Evolutionary conservation across 331 rosid species (phyloP).

Genomic region (Telfairia occidentalis): DNA sequence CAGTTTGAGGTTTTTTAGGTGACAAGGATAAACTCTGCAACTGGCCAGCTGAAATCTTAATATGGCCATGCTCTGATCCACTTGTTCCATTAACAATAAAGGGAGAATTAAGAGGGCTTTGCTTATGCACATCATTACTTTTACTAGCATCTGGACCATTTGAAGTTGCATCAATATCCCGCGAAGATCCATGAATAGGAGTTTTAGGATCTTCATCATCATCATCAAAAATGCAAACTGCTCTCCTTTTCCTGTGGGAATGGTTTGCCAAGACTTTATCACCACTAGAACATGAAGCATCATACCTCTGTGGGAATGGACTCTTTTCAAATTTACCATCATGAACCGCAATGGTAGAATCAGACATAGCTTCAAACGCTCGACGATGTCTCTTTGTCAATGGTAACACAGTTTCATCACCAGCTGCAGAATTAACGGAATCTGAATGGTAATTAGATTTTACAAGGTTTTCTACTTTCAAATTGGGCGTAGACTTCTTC

Average conservation of each 20-base stretch:
- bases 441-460: constrained; percentile 29
- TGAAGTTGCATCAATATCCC: constrained; percentile 35
- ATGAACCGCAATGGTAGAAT: constrained; percentile 30
- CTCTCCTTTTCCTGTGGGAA: constrained; percentile 53
- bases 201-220: constrained; percentile 77
- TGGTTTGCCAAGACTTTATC: constrained; percentile 22
- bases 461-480: constrained; percentile 43
- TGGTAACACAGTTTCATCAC: constrained; percentile 38
- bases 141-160: constrained; percentile 37
- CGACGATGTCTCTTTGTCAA: constrained; percentile 36
- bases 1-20: constrained; percentile 25
- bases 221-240: constrained; percentile 67
- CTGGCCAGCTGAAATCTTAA: constrained; percentile 37
- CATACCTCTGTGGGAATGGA: constrained; percentile 27
- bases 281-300: constrained; percentile 22
- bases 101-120: constrained; percentile 30
- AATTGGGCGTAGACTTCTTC: constrained; percentile 33
- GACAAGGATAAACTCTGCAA: constrained; percentile 27
- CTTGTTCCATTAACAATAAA: constrained; percentile 23
- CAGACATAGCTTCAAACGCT: constrained; percentile 40
- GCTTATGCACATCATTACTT: constrained; percentile 25
- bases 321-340: constrained; percentile 38
- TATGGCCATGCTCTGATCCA: constrained; percentile 28
- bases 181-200: constrained; percentile 69
- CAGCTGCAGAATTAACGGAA: constrained; percentile 29